These are phyloP conservation scores for Alternaria infectoria DNA, from an alignment of 2,329 filamentous ascomycete genomes.

Conservation along the genomic window DNA sequence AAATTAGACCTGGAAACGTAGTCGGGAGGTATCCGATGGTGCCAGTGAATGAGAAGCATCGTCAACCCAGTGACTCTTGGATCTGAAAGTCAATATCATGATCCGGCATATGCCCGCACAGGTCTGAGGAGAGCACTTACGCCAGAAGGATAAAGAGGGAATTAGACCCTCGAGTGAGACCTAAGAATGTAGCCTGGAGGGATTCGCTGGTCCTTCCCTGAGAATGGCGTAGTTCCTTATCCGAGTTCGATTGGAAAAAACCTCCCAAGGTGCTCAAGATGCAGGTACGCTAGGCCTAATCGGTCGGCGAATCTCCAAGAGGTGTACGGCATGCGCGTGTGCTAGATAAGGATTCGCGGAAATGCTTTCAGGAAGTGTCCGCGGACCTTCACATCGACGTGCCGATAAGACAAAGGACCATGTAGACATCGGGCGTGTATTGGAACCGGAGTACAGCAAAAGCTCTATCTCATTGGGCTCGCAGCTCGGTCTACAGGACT, in stretches of 20 bases:
- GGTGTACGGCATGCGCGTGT: neutral
- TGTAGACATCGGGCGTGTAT: neutral
- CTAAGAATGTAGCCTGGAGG: neutral
- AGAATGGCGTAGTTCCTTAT: neutral
- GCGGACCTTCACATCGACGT: neutral
- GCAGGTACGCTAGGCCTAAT: neutral
- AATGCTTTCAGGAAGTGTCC: neutral
- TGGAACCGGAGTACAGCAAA: neutral
- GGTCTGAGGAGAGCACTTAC: neutral
- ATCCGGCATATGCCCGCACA: neutral
- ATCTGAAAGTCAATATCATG: neutral
- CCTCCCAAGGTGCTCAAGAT: rapidly evolving
- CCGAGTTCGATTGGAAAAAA: neutral
- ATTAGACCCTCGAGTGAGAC: rapidly evolving
- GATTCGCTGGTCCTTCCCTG: neutral
- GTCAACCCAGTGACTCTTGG: rapidly evolving
- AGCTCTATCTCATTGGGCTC: neutral
- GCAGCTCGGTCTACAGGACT: slow-evolving; percentile 16
- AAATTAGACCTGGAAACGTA: neutral
- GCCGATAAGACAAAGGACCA: neutral
- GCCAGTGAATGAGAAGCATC: neutral
- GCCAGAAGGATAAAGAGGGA: neutral
- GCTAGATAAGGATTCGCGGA: neutral
- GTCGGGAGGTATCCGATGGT: neutral
- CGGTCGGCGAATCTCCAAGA: neutral